A percentile compares a stretch with the other conserved stretches of the same genome.
Evolutionary conservation across 2,329 filamentous ascomycete genomes (phyloP).

Genomic region (Microcyclosporella mali): DNA sequence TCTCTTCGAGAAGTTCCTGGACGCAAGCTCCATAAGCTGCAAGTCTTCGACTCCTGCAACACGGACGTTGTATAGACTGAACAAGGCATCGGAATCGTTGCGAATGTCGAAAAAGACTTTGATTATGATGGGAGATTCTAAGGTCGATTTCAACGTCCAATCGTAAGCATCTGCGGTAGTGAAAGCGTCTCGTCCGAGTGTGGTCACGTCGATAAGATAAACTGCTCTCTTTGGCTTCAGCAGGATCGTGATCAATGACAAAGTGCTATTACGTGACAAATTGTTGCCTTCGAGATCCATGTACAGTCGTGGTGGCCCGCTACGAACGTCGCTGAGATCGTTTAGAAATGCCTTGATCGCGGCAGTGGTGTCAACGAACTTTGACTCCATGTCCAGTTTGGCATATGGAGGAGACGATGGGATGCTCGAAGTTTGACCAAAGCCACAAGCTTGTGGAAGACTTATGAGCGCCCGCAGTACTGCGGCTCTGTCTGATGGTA

Average conservation of each 20-base stretch:
- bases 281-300: constrained; percentile 46
- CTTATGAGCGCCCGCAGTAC: too few relatives aligned
- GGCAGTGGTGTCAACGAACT: too few relatives aligned
- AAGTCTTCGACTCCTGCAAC: constrained; percentile 47
- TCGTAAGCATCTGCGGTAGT: constrained; percentile 23
- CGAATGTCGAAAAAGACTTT: constrained; percentile 56
- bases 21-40: constrained; percentile 51
- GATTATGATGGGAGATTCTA: constrained; percentile 39
- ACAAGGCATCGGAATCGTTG: constrained; percentile 52
- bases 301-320: constrained; percentile 31
- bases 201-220: constrained; percentile 44
- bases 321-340: too few relatives aligned
- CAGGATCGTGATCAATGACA: constrained; percentile 42
- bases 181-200: constrained; percentile 37
- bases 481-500: too few relatives aligned
- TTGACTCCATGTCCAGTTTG: too few relatives aligned
- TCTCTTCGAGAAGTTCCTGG: constrained; percentile 18
- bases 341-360: too few relatives aligned
- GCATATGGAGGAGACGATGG: too few relatives aligned
- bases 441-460: too few relatives aligned
- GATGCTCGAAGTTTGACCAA: too few relatives aligned
- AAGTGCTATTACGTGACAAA: constrained; percentile 38
- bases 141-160: constrained; percentile 34
- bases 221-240: constrained; percentile 27
- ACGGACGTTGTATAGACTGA: constrained; percentile 25